Evolutionary conservation across 2,329 filamentous ascomycete genomes (phyloP), one percentile per base, ranked within the genome.

Genomic region (Botrytis galanthina): DNA sequence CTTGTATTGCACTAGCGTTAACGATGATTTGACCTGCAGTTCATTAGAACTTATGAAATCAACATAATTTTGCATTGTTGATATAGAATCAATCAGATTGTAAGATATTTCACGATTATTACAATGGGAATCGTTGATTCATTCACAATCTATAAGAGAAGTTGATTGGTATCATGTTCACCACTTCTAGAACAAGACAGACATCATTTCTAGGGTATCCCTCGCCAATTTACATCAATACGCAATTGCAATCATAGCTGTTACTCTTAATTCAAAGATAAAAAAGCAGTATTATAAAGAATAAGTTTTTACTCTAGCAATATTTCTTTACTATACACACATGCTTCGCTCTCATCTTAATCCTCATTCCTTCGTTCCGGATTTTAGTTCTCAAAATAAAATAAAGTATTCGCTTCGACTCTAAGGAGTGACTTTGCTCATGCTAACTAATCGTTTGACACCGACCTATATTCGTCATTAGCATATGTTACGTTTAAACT

Each of bases 371-470:
- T 42, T 35, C 51, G 29, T 39, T 68, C 62, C 51, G 37, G 9
- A 37, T 42, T 62, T 46, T 42, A 37, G 14, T 35, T 63, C 42
- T 70, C 57, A 32, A 44, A 57, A 29, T 57, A 9, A 57, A 29
- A 32, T 60, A 48, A 60, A 60, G 35, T 39, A 22, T n/a, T 57
- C 32, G 61, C 46, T 39, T 48, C 20, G 5, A 20, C 29, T 57
- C 44, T 73, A 82, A 74, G 91, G 89, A 14, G 92, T 93, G 48
- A 89, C 91, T 83, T 91, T 91, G 84, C 92, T 93, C 92, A 94
- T 94, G 82, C 89, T 91, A 78, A 94, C 89, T 79, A 94, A 84
- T 77, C 92, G 87, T 83, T 94, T 94, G 62, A 94, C 88, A 80
- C 92, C 92, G 78, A 92, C 89, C 91, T 93, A 75, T 74, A 59